Evolutionary conservation across 139 green algal species (phyloP), one percentile per base, ranked within the genome.

Genomic region (Chlamydomonas eustigma): DNA sequence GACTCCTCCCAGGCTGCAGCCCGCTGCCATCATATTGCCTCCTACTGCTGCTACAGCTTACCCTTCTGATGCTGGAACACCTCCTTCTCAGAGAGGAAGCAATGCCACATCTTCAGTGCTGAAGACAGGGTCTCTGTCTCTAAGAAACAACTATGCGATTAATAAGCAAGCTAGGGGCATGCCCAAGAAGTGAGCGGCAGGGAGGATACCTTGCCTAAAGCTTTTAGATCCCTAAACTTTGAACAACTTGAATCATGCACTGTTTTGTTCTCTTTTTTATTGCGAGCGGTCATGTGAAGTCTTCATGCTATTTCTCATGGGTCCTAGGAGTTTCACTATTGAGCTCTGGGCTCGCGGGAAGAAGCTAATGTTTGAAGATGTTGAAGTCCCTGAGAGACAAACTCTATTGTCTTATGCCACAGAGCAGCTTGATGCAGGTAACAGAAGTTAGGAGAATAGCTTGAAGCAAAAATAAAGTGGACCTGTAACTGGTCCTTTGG

Each of bases 111-210:
- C 25, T 30, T 18, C 5, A 24, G 18, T 8, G 58, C 64, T 93
- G 2, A 36, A 73, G 33, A 78, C 82, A 0, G 77, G 76, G 0
- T 51, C 73, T 0, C 74, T 95, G 24, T 67, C 77, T 67, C 94
- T 96, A 77, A 81, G 88, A 32, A 96, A 96, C 87, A 94, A 94
- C 86, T 85, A 93, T 38, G 92, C 90, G 3, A 71, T 94, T 28
- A 90, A 92, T 78, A 81, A 80, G 33, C 28, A 25, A 25, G 71
- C 85, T 31, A 50, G 65, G 4, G 82, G 75, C 74, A 93, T 94
- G 83, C 89, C 90, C 4, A 52, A 69, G 8, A 69, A 69, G n/a
- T 69, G 24, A 69, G 44, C n/a, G n/a, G n/a, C n/a, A n/a, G n/a
- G n/a, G n/a, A n/a, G n/a, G n/a, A n/a, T n/a, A n/a, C n/a, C n/a